Percentiles rank a stretch among this genome's conserved stretches.
Conservation (phyloP, 441 rosid genomes). For the Croton setiger region DNA sequence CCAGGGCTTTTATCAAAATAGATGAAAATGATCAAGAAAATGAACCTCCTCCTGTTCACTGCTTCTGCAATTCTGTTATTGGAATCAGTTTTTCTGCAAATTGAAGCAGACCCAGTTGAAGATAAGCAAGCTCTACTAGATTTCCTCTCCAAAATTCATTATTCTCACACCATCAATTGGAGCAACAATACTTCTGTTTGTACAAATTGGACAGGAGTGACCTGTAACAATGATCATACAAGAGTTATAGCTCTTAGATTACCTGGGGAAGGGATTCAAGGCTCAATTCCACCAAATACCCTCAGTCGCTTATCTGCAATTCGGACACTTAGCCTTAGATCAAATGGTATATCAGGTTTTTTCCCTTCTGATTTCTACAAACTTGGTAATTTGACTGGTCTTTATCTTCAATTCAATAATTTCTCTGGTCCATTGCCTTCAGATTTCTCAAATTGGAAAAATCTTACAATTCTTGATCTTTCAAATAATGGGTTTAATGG, state of each 20-base stretch:
- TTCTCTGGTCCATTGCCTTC: slow-evolving; percentile 65
- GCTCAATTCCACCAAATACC: slow-evolving; percentile 56
- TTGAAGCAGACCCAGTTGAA: slow-evolving; percentile 48
- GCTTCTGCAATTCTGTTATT: slow-evolving; percentile 32
- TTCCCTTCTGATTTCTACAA: slow-evolving; percentile 62
- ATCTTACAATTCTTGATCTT: slow-evolving; percentile 55
- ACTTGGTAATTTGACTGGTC: slow-evolving; percentile 47
- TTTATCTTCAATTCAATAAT: slow-evolving; percentile 59
- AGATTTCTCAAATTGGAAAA: slow-evolving; percentile 63
- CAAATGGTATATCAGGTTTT: slow-evolving; percentile 60
- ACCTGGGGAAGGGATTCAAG: slow-evolving; percentile 55
- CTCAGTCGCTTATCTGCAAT: slow-evolving; percentile 66
- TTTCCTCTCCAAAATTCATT: slow-evolving; percentile 43
- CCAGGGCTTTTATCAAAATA: slow-evolving; percentile 13
- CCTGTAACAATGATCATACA: slow-evolving; percentile 49
- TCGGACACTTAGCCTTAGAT: slow-evolving; percentile 60
- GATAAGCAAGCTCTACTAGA: slow-evolving; percentile 71
- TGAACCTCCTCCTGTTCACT: slow-evolving; percentile 33
- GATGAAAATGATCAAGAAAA: slow-evolving; percentile 26
- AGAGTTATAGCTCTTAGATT: slow-evolving; percentile 58
- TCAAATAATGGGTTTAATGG: slow-evolving; percentile 63
- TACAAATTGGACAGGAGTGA: slow-evolving; percentile 69
- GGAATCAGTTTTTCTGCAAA: slow-evolving; percentile 32
- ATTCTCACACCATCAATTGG: slow-evolving; percentile 56
- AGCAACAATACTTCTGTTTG: slow-evolving; percentile 41